These are phyloP conservation scores for Fusarium nanum DNA, from an alignment of 2,329 filamentous ascomycete species.

Conservation along the genomic window DNA sequence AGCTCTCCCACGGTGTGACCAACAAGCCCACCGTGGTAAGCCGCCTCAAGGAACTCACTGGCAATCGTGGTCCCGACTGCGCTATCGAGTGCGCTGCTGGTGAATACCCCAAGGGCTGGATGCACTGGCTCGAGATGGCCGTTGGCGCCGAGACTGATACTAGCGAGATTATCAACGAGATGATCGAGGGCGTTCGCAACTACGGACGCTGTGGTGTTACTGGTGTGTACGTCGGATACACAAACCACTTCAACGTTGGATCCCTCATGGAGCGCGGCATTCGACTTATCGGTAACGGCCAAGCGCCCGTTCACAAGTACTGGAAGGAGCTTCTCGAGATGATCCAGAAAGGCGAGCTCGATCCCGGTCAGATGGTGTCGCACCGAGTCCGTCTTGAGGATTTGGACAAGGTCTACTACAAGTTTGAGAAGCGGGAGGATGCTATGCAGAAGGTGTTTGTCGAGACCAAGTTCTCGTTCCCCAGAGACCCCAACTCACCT, in stretches of 20 bases:
- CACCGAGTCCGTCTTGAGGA: conserved; percentile 82
- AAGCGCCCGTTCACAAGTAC: conserved; percentile 82
- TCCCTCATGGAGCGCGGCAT: conserved; percentile 89
- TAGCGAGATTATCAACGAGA: conserved; percentile 82
- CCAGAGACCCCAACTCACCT: conserved; percentile 49
- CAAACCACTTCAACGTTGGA: conserved; percentile 76
- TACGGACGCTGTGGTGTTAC: conserved; percentile 82
- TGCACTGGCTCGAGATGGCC: conserved; percentile 67
- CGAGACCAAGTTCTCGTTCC: conserved; percentile 67
- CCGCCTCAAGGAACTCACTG: conserved; percentile 78
- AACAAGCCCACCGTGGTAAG: conserved; percentile 72
- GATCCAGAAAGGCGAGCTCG: conserved; percentile 75
- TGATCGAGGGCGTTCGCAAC: conserved; percentile 78
- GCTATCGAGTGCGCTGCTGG: conserved; percentile 74
- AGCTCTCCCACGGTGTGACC: conserved; percentile 67
- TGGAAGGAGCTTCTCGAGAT: conserved; percentile 80
- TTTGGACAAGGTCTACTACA: conserved; percentile 72
- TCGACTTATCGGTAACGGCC: conserved; percentile 75
- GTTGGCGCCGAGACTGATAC: conserved; percentile 85
- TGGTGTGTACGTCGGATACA: conserved; percentile 72
- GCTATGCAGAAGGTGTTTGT: conserved; percentile 84
- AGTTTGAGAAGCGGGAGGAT: conserved; percentile 72
- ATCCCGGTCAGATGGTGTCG: conserved; percentile 83
- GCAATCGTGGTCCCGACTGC: conserved; percentile 79
- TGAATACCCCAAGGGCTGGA: conserved; percentile 71